Percentiles rank a stretch among this genome's conserved stretches.
These are phyloP conservation scores for Clonostachys rhizophaga DNA, from an alignment of 2,329 filamentous ascomycete genomes.

Conservation along the genomic window DNA sequence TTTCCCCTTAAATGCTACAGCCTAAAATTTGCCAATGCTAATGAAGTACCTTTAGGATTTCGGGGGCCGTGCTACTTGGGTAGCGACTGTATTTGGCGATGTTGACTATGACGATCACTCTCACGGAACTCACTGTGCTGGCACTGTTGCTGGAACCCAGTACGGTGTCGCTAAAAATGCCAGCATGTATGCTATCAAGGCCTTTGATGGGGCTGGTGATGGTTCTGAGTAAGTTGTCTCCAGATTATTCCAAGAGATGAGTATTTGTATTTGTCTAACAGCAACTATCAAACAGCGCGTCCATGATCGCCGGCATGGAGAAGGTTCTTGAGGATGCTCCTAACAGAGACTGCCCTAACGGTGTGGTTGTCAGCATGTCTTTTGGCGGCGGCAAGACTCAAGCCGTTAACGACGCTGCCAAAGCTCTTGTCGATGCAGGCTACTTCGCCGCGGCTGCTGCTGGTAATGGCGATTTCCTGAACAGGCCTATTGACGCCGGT, in stretches of 20 bases:
- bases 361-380: slow-evolving; percentile 51
- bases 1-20: not conserved
- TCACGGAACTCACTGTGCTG: slow-evolving; percentile 27
- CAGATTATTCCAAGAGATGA: too few species aligned
- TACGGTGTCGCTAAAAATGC: slow-evolving; percentile 30
- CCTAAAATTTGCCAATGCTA: too few species aligned
- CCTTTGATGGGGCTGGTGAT: slow-evolving; percentile 27
- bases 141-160: slow-evolving; percentile 13
- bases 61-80: slow-evolving; percentile 14
- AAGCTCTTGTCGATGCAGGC: slow-evolving; percentile 35
- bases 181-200: slow-evolving; percentile 35
- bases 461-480: slow-evolving; percentile 35
- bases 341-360: slow-evolving; percentile 28
- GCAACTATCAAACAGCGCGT: slow-evolving; percentile 2
- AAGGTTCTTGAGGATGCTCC: slow-evolving; percentile 28
- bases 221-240: slow-evolving; percentile 27
- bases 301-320: slow-evolving; percentile 38
- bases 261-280: too few species aligned
- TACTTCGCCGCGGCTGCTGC: slow-evolving; percentile 46
- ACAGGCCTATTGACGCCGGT: slow-evolving; percentile 33
- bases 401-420: slow-evolving; percentile 43
- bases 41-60: slow-evolving; percentile 9
- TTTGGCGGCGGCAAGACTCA: slow-evolving; percentile 37
- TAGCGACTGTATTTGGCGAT: slow-evolving; percentile 7
- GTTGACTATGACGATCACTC: slow-evolving; percentile 20